phyloP scores from a whole-genome alignment of 495 filamentous ascomycete species.

The Aspergillus nidulans region DNA sequence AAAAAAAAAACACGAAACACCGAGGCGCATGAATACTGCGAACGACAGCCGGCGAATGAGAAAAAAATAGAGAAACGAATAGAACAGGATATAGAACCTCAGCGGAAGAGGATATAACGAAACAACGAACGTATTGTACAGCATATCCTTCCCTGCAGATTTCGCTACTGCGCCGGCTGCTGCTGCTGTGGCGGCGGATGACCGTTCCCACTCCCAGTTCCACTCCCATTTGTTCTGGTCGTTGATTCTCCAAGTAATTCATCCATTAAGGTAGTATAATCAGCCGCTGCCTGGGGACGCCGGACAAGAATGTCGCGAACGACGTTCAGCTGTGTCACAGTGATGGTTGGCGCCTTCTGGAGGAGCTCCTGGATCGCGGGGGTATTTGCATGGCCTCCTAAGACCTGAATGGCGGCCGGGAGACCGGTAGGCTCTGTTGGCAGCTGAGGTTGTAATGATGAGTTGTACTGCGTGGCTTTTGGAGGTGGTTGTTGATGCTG shows the following conservation, averaged over 20 bases:
- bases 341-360: conserved; percentile 58
- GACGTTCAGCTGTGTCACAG: conserved; percentile 58
- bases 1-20: no score
- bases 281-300: conserved; percentile 42
- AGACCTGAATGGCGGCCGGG: conserved; percentile 42
- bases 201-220: conserved; percentile 18
- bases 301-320: conserved; percentile 55
- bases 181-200: conserved; percentile 18
- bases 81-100: no score
- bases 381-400: conserved; percentile 54
- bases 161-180: not conserved
- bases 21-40: no score
- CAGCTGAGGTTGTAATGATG: conserved; percentile 9
- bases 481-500: conserved; percentile 21
- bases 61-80: not conserved
- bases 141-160: not conserved
- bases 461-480: conserved; percentile 17
- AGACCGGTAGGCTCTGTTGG: conserved; percentile 19
- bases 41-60: no score
- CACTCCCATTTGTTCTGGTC: not conserved
- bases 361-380: conserved; percentile 65
- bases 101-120: conserved; percentile 4
- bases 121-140: conserved; percentile 11
- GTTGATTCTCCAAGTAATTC: conserved; percentile 36
- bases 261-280: conserved; percentile 35